Percentiles rank a stretch among this genome's conserved stretches.
Evolutionary conservation across 2,329 filamentous ascomycete species (phyloP).

Genomic region (Colletotrichum nymphaeae): DNA sequence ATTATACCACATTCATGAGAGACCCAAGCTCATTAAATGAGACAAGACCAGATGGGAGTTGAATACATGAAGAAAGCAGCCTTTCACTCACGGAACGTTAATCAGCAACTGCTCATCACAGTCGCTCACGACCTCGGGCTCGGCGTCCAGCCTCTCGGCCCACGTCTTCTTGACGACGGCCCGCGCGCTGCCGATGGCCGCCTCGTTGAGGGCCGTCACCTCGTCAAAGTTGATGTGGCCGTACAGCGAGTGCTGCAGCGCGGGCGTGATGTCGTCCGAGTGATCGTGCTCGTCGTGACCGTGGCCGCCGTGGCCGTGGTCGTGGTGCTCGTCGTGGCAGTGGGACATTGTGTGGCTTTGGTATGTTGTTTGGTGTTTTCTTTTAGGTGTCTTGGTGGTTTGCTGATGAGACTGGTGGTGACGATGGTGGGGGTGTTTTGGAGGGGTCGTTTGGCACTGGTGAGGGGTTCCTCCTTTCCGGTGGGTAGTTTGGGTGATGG

Average conservation of each 20-base stretch:
- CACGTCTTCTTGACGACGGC: conserved; percentile 91
- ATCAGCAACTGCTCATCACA: conserved; percentile 95
- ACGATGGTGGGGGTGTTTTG: background rate
- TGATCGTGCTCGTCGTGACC: conserved; percentile 82
- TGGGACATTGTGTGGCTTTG: conserved; percentile 50
- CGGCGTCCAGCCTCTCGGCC: conserved; percentile 77
- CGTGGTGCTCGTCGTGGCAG: conserved; percentile 63
- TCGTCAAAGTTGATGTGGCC: conserved; percentile 90
- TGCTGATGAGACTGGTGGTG: background rate
- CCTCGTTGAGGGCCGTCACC: conserved; percentile 88
- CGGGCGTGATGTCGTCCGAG: conserved; percentile 90
- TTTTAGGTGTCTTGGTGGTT: too few relatives aligned
- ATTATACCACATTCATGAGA: too few relatives aligned
- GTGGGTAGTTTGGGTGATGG: background rate
- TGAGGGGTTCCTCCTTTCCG: background rate
- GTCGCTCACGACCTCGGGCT: conserved; percentile 85
- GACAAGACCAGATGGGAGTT: too few relatives aligned
- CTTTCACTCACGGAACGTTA: conserved; percentile 79
- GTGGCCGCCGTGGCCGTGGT: conserved; percentile 62
- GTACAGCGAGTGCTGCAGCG: conserved; percentile 90
- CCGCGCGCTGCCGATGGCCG: conserved; percentile 73
- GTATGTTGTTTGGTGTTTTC: too few relatives aligned
- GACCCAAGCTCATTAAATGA: too few relatives aligned
- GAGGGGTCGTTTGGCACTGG: background rate
- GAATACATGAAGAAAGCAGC: too few relatives aligned